Evolutionary conservation across 2,329 filamentous ascomycete genomes (phyloP).

Genomic region (Byssoonygena ceratinophila): DNA sequence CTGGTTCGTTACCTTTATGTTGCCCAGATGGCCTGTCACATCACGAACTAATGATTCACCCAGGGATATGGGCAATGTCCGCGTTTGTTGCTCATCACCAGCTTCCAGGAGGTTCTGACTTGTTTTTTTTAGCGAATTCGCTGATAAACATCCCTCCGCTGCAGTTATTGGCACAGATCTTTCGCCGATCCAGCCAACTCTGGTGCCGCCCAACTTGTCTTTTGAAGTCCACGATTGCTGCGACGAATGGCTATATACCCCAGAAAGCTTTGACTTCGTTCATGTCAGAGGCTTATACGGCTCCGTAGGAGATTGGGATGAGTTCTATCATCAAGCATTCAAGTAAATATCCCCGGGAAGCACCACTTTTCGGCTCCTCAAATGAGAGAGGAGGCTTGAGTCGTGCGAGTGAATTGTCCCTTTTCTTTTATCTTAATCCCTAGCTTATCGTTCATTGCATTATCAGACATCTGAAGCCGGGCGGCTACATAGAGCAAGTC

Average conservation of each 20-base stretch:
- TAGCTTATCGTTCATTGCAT: slow-evolving; percentile 12
- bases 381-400: no score
- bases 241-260: slow-evolving; percentile 28
- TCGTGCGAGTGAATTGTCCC: neutral
- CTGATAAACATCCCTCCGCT: slow-evolving; percentile 40
- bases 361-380: no score
- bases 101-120: neutral
- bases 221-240: slow-evolving; percentile 30
- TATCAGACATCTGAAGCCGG: slow-evolving; percentile 22
- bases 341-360: slow-evolving; percentile 12
- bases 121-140: slow-evolving; percentile 22
- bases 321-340: slow-evolving; percentile 23
- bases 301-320: slow-evolving; percentile 27
- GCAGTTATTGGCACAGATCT: slow-evolving; percentile 39
- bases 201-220: slow-evolving; percentile 23
- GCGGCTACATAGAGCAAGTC: slow-evolving; percentile 27
- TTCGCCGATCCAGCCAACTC: slow-evolving; percentile 24
- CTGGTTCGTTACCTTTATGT: slow-evolving; percentile 6
- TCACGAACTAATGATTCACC: neutral
- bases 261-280: slow-evolving; percentile 34
- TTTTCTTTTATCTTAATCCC: neutral
- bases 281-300: slow-evolving; percentile 33
- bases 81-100: neutral
- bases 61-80: slow-evolving; percentile 14
- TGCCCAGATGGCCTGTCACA: neutral